phyloP scores from a whole-genome alignment of 257 asterid species.

The Salvia splendens region DNA sequence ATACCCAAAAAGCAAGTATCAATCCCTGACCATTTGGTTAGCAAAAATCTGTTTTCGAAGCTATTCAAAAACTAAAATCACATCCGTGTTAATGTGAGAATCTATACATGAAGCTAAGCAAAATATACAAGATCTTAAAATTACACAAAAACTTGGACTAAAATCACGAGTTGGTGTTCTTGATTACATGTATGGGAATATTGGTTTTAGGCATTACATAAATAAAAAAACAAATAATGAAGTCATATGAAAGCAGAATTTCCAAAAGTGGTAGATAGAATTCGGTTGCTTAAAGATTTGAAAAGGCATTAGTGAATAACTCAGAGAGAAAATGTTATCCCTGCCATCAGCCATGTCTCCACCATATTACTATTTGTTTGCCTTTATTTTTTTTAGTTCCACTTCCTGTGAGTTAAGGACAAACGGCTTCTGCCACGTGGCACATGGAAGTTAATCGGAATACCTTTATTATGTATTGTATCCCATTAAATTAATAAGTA shows the following conservation, averaged over 20 bases:
- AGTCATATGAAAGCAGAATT: background rate
- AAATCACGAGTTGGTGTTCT: background rate
- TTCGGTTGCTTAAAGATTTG: background rate
- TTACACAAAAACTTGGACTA: background rate
- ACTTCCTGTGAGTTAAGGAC: slow-evolving; percentile 41
- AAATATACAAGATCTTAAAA: too few relatives aligned
- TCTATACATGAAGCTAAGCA: too few relatives aligned
- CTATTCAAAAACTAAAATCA: too few relatives aligned
- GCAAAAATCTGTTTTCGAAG: background rate
- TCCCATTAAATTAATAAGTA: too few relatives aligned
- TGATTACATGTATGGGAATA: background rate
- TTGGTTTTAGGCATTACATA: background rate
- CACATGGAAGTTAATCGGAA: slow-evolving; percentile 39
- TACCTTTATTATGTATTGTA: slow-evolving; percentile 21
- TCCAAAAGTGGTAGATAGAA: slow-evolving; percentile 7
- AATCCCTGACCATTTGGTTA: too few relatives aligned
- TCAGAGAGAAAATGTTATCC: slow-evolving; percentile 60
- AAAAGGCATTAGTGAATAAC: slow-evolving; percentile 35
- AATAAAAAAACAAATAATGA: background rate
- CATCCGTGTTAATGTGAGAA: too few relatives aligned
- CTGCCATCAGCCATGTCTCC: slow-evolving; percentile 79
- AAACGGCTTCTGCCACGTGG: slow-evolving; percentile 70
- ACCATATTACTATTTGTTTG: slow-evolving; percentile 23
- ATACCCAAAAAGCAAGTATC: too few relatives aligned
- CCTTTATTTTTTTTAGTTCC: too few relatives aligned